These are phyloP conservation scores for Leccinum olivaceopallidum DNA, from an alignment of 768 basidiomycete genomes.

Conservation along the genomic window DNA sequence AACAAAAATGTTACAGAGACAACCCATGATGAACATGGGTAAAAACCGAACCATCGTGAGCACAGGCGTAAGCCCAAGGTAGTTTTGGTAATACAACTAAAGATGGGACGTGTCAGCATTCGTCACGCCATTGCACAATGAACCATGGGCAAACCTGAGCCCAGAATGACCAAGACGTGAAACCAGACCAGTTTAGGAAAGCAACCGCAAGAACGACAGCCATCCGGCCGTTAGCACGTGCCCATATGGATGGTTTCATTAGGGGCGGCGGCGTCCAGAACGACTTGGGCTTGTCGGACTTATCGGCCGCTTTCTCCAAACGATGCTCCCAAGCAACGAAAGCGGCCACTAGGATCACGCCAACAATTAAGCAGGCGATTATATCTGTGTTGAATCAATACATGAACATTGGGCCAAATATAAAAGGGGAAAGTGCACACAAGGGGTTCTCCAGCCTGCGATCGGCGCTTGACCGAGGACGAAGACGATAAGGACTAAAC, in stretches of 20 bases:
- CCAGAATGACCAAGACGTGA: constrained; percentile 57
- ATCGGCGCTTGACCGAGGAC: constrained; percentile 66
- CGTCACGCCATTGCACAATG: not conserved
- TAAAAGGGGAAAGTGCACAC: constrained; percentile 34
- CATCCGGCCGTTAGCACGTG: constrained; percentile 59
- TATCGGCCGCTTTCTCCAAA: constrained; percentile 43
- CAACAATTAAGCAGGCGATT: constrained; percentile 64
- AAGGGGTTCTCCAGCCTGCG: constrained; percentile 62
- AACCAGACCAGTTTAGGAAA: constrained; percentile 64
- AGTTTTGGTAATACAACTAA: constrained; percentile 75
- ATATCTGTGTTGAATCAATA: constrained; percentile 50
- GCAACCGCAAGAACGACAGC: constrained; percentile 61
- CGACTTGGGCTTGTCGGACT: constrained; percentile 17
- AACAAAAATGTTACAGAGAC: constrained; percentile 62
- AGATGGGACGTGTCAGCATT: constrained; percentile 2
- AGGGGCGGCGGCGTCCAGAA: constrained; percentile 55
- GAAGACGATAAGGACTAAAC: constrained; percentile 71
- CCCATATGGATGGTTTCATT: constrained; percentile 65
- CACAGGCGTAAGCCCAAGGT: constrained; percentile 52
- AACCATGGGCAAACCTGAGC: constrained; percentile 33
- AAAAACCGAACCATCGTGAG: constrained; percentile 64
- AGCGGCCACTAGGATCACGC: constrained; percentile 49
- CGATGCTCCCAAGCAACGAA: constrained; percentile 71
- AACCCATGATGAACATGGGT: constrained; percentile 72
- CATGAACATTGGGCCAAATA: constrained; percentile 23